These are phyloP conservation scores for Eudorina sp. DNA, from an alignment of 139 green algal genomes.

Conservation along the genomic window DNA sequence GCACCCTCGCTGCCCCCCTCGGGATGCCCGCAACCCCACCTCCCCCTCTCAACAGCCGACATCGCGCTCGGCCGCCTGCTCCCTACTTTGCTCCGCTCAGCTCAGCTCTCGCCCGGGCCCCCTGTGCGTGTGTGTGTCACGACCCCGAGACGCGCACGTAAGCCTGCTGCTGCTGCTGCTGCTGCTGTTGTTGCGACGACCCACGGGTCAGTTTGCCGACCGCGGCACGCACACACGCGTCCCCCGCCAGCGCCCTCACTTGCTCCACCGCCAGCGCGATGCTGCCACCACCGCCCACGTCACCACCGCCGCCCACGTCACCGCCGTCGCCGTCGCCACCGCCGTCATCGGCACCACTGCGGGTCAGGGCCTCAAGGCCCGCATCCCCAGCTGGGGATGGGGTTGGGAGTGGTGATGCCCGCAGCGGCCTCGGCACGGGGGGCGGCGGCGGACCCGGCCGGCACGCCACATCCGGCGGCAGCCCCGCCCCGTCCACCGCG, in stretches of 20 bases:
- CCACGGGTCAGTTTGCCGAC: slow-evolving; percentile 35
- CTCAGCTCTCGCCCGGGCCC: too few species aligned
- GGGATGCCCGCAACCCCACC: too few species aligned
- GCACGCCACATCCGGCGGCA: slow-evolving; percentile 56
- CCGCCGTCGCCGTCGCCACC: neutral
- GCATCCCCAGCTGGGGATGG: too few species aligned
- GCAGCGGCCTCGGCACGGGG: neutral
- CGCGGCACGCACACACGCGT: slow-evolving; percentile 48
- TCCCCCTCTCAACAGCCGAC: too few species aligned
- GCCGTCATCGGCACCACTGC: too few species aligned
- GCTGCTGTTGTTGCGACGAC: neutral
- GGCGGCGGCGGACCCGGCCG: slow-evolving; percentile 4
- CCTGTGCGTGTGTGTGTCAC: too few species aligned
- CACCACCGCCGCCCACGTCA: neutral
- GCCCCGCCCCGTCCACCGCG: slow-evolving; percentile 51
- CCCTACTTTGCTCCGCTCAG: too few species aligned
- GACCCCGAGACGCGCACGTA: too few species aligned
- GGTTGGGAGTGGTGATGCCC: too few species aligned
- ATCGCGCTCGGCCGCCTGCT: too few species aligned
- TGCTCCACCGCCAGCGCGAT: neutral
- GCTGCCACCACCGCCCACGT: neutral
- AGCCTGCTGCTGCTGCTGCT: neutral
- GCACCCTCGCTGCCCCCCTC: too few species aligned
- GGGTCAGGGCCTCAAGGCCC: too few species aligned
- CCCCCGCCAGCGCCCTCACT: neutral